Evolutionary conservation across 177 flowering plant species (phyloP), one percentile per base, ranked within the genome.

Genomic region (Vitis hybrid): DNA sequence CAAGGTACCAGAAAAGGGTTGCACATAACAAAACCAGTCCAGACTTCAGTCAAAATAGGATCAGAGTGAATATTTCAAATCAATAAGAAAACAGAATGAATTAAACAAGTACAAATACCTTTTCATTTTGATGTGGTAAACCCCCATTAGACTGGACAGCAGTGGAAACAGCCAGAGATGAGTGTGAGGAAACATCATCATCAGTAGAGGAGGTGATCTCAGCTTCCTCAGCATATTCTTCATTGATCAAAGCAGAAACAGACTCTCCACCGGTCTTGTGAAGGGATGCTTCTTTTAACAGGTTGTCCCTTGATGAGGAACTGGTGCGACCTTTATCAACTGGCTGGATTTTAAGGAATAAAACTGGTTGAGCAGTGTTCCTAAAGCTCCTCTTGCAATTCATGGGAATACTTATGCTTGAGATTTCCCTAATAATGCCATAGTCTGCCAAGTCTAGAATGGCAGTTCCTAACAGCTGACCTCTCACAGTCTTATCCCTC

Each of bases 181-280:
- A 91, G 60, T 85, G 93, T 0, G 90, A 81, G 69, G 93, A 89
- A 69, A 62, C 81, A 76, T 90, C 99, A 75, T 93, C 98, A 80
- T 93, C 99, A 10, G 91, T 87, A 69, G 84, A 79, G 18, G 97
- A 87, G 21, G 89, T 82, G 67, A 78, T 46, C 64, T 88, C 98
- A 46, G 89, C 85, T 78, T 91, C 98, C 69, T 90, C 89, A 19
- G 84, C 86, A 79, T 90, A 84, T 72, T 90, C 98, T 81, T 82
- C 91, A 66, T 72, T 83, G 87, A 91, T 87, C 76, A 88, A 77
- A 13, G 81, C 84, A 48, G 94, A 84, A 70, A 86, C 87, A 27
- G 93, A 89, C 66, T 85, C 97, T 60, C 59, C 75, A 15, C 83
- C 85, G 74, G 84, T 86, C 63, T 70, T 81, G 62, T 84, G 87